Evolutionary conservation across 2,329 filamentous ascomycete species (phyloP), one percentile per base, ranked within the genome.

Genomic region (Exophiala lecanii-corni): DNA sequence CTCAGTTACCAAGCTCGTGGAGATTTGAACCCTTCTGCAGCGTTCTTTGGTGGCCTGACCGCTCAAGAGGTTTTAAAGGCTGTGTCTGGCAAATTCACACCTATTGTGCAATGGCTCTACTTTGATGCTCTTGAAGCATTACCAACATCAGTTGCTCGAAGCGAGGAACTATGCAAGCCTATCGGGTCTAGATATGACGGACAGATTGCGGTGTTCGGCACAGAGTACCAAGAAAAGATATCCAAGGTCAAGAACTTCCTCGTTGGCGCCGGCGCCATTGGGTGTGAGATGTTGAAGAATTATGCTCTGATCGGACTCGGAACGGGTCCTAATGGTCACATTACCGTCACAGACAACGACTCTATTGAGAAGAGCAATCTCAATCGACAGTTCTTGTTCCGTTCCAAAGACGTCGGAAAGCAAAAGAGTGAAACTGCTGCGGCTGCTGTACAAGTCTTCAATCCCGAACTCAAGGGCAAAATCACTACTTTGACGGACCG

Each of bases 201-300:
- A 2, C 92, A 98, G 62, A 94, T 98, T 60, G 91, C 88, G 2
- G 92, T 98, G 1, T 94, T 98, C 55, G 92, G 92, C 50, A 84
- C 79, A 58, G 86, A 95, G 51, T 98, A 83, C 66, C 92, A 98
- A 66, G 84, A 95, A 39, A 96, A 95, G 74, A 78, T 98, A 55
- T 79, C 84, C 48, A 94, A 96, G 58, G 68, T 92, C 49, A 92
- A 83, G 59, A 81, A 97, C 58, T 98, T 98, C 72, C 75, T 98
- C 42, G 92, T 98, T 45, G 92, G 92, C 55, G 88, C 92, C 35
- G 92, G 92, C 58, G 92, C 94, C 51, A 98, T 98, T 63, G 92
- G 92, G 34, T 98, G 92, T 61, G 92, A 98, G 63, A 98, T 97
- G 85, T 72, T 98, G 55, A 98, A 98, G 79, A 97, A 97, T 67